Evolutionary conservation across 23 red algal species (phyloP), one percentile per base, ranked within the genome.

Genomic region (Gracilaria gracilis): DNA sequence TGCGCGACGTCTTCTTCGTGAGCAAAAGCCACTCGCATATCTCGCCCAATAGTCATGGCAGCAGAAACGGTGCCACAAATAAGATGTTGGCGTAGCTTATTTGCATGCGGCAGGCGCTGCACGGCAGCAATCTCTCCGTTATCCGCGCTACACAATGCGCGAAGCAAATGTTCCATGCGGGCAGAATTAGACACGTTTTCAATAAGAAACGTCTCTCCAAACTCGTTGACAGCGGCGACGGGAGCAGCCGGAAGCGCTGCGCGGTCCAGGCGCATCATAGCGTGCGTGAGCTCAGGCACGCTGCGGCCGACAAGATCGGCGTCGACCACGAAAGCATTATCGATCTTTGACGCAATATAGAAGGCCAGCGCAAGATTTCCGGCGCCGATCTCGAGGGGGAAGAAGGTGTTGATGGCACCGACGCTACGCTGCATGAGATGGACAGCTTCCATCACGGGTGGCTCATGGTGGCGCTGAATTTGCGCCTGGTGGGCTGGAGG

Each of bases 301-400:
- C 73, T 79, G 11, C 73, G 73, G 15, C 73, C 73, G 29, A 54
- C 73, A 1, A 37, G 73, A 47, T 79, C 73, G 1, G 73, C 73
- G 49, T 79, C 73, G 1, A 79, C 14, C 11, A 79, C 33, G 49
- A 79, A 79, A 21, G 1, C 9, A 25, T 54, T 25, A 9, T 21
- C 37, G 0, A 29, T 20, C 2, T 31, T n/a, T 38, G 16, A 28
- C 1, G 73, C 73, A 79, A 79, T 20, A 39, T 50, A 79, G 37
- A 79, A 29, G 16, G 73, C 31, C 2, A 79, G 9, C 11, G 36
- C 73, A 20, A 79, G 9, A 47, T 79, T 79, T 48, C 9, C 35
- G 1, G 49, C 42, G 9, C 73, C 73, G 2, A 79, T 79, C 23
- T 79, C 73, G 7, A 14, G 37, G 19, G 73, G 73, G 24, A 79